phyloP scores from a whole-genome alignment of 73 alveolate species.

The Blepharisma japonicum region DNA sequence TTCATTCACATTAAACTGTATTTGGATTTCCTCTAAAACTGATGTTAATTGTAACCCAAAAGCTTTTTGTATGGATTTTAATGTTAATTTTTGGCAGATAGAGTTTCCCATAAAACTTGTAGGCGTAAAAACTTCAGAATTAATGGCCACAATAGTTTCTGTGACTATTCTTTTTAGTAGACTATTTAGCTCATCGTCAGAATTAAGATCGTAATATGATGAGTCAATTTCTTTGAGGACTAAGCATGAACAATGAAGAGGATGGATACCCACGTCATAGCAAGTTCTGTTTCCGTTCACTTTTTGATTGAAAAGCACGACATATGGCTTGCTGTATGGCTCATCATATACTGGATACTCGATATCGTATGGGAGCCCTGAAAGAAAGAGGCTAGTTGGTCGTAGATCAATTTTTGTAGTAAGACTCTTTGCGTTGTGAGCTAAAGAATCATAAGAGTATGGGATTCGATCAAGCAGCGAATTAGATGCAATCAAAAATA shows the following conservation, averaged over 20 bases:
- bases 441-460: background rate
- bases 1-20: constrained; percentile 13
- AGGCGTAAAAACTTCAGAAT: constrained; percentile 8
- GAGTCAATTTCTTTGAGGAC: background rate
- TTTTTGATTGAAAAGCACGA: background rate
- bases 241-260: constrained; percentile 19
- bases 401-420: constrained; percentile 10
- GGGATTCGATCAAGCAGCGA: background rate
- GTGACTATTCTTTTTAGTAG: background rate
- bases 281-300: background rate
- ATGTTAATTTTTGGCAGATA: background rate
- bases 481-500: constrained; percentile 3
- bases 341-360: background rate
- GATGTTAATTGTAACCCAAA: background rate
- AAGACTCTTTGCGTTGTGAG: background rate
- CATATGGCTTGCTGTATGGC: background rate
- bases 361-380: background rate
- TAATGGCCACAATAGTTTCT: background rate
- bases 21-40: background rate
- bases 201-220: background rate
- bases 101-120: background rate
- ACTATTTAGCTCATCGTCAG: background rate
- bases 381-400: background rate
- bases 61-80: background rate
- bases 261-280: background rate